A percentile compares a stretch with the other conserved stretches of the same genome.
Conservation (phyloP, 495 filamentous ascomycete species). For the Podospora comata region DNA sequence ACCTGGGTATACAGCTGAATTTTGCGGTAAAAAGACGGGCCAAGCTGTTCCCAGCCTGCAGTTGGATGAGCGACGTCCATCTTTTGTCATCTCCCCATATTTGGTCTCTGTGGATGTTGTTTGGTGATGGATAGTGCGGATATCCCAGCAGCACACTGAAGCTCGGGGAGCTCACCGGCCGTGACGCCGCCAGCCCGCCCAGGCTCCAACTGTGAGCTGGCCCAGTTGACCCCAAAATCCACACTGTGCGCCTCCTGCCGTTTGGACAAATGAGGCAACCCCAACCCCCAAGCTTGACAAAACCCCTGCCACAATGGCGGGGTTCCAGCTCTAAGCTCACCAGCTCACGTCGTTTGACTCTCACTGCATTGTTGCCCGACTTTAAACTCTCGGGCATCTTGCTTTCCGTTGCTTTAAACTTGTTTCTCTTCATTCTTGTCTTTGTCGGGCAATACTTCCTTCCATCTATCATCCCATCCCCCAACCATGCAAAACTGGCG, state of each 20-base stretch:
- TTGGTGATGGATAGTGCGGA: background rate
- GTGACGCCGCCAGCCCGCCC: background rate
- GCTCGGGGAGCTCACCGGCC: background rate
- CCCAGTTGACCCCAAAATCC: background rate
- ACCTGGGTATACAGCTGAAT: constrained; percentile 85
- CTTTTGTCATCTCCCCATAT: constrained; percentile 39
- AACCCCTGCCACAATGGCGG: background rate
- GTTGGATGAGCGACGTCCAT: constrained; percentile 64
- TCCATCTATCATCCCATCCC: background rate
- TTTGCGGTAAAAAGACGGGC: constrained; percentile 91
- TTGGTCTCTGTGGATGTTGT: background rate
- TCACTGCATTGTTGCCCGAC: background rate
- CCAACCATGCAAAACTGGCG: constrained; percentile 45
- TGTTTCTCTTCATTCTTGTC: background rate
- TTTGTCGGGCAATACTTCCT: background rate
- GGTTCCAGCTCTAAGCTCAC: background rate
- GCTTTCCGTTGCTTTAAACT: background rate
- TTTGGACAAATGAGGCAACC: too few species aligned
- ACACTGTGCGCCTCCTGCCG: constrained; percentile 5
- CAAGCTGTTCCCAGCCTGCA: constrained; percentile 88
- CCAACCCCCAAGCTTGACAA: background rate
- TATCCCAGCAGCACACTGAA: background rate
- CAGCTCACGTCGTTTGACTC: background rate
- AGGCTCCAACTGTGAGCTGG: constrained; percentile 7
- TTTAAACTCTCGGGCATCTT: background rate